Percentiles rank a stretch among this genome's conserved stretches.
phyloP scores from a whole-genome alignment of 768 basidiomycete genomes.

The Dioszegia hungarica region DNA sequence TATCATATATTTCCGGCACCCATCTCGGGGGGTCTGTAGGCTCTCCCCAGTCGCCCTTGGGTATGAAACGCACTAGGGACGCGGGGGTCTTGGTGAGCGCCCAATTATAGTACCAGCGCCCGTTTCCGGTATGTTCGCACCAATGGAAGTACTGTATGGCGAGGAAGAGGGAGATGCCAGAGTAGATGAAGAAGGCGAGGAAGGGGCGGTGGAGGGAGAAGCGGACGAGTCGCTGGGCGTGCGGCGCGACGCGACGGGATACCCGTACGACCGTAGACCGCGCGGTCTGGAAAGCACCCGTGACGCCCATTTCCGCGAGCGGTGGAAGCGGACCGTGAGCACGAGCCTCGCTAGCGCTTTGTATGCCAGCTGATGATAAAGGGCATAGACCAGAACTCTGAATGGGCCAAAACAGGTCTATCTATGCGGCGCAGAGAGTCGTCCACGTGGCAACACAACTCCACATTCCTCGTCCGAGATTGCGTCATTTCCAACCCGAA shows the following conservation, averaged over 20 bases:
- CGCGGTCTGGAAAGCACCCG: too few species aligned
- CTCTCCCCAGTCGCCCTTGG: conserved; percentile 12
- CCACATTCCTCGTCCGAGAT: too few species aligned
- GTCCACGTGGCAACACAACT: too few species aligned
- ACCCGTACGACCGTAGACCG: neutral
- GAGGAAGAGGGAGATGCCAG: neutral
- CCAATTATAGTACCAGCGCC: conserved; percentile 28
- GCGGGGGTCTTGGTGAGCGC: conserved; percentile 6
- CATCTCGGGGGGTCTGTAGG: conserved; percentile 15
- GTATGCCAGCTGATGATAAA: too few species aligned
- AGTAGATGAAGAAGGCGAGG: neutral
- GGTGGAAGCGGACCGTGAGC: too few species aligned
- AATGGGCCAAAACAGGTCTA: too few species aligned
- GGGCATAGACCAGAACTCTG: too few species aligned
- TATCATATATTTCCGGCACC: conserved; percentile 17
- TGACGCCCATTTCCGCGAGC: too few species aligned
- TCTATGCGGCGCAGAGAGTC: too few species aligned
- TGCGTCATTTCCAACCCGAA: too few species aligned
- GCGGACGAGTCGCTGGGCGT: neutral
- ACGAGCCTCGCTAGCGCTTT: too few species aligned
- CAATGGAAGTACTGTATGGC: neutral
- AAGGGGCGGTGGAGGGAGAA: neutral
- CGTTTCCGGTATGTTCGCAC: neutral
- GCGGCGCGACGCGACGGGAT: neutral
- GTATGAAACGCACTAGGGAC: conserved; percentile 9